phyloP scores from a whole-genome alignment of 352 stramenopile species.

The Globisporangium takayamanum region DNA sequence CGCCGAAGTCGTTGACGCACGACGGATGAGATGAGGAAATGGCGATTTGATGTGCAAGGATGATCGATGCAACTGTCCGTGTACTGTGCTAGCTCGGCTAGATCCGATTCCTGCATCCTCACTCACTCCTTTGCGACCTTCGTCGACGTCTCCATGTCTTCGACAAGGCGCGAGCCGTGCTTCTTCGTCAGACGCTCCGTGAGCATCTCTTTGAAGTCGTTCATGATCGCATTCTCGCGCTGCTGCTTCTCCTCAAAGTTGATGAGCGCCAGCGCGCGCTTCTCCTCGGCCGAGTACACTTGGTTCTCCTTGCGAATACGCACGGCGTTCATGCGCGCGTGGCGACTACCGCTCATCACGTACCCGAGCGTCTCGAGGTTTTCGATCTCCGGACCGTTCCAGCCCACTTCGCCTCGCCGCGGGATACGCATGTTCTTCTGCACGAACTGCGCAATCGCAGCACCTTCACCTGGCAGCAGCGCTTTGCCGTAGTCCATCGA shows the following conservation, averaged over 20 bases:
- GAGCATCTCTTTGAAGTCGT: slow-evolving; percentile 95
- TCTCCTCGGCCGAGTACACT: slow-evolving; percentile 98
- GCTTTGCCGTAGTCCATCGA: slow-evolving; percentile 89
- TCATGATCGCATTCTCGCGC: slow-evolving; percentile 96
- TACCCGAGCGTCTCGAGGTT: slow-evolving; percentile 92
- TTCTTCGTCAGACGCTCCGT: slow-evolving; percentile 85
- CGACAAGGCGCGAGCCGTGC: slow-evolving; percentile 76
- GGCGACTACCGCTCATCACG: slow-evolving; percentile 97
- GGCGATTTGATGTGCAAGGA: no score
- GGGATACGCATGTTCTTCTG: slow-evolving; percentile 99
- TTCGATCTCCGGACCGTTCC: slow-evolving; percentile 95
- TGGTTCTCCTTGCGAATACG: slow-evolving; percentile 99
- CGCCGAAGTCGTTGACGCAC: not conserved
- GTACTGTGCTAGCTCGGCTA: not conserved
- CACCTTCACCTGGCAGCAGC: slow-evolving; percentile 90
- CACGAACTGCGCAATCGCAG: slow-evolving; percentile 96
- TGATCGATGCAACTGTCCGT: no score
- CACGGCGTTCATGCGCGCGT: slow-evolving; percentile 98
- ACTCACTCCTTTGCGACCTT: slow-evolving; percentile 28
- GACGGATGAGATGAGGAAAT: not conserved
- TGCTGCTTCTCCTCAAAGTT: slow-evolving; percentile 99
- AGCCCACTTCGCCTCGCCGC: slow-evolving; percentile 96
- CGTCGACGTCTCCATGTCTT: slow-evolving; percentile 75
- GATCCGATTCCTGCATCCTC: not conserved
- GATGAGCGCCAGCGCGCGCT: slow-evolving; percentile 95